Evolutionary conservation across 768 basidiomycete species (phyloP).

Genomic region (Podaxis sp.): DNA sequence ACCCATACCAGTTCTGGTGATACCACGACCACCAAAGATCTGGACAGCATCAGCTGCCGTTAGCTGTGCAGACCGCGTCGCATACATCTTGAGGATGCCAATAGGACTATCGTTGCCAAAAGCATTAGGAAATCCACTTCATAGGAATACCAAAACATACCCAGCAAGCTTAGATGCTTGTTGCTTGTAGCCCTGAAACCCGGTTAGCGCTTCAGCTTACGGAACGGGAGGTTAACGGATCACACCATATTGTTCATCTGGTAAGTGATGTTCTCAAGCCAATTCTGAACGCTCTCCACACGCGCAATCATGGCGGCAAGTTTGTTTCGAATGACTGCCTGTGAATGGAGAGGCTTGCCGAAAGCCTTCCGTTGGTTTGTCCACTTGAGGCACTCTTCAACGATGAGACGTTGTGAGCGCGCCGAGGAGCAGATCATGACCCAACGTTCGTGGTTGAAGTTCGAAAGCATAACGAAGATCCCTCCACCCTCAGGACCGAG

Average conservation of each 20-base stretch:
- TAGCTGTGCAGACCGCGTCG: constrained; percentile 57
- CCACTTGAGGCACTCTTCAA: constrained; percentile 47
- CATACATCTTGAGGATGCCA: constrained; percentile 68
- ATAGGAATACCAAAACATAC: constrained; percentile 30
- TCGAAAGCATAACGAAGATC: constrained; percentile 56
- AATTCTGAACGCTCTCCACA: constrained; percentile 68
- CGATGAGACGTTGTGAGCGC: constrained; percentile 54
- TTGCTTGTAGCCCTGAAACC: constrained; percentile 60
- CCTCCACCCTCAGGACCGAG: constrained; percentile 80
- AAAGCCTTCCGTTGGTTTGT: constrained; percentile 84
- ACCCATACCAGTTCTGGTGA: constrained; percentile 80
- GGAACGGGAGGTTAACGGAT: background rate
- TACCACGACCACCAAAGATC: constrained; percentile 85
- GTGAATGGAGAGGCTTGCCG: constrained; percentile 80
- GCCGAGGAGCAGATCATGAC: constrained; percentile 79
- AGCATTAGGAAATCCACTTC: constrained; percentile 6
- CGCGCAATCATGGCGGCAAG: constrained; percentile 76
- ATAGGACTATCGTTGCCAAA: constrained; percentile 46
- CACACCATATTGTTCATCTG: constrained; percentile 84
- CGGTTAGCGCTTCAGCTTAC: background rate
- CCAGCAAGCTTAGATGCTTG: constrained; percentile 76
- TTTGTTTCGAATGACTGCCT: constrained; percentile 87
- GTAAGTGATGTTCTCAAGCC: constrained; percentile 82
- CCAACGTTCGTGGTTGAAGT: constrained; percentile 97
- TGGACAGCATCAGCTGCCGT: constrained; percentile 75